Evolutionary conservation across 2,329 filamentous ascomycete genomes (phyloP), one percentile per base, ranked within the genome.

Genomic region (Colletotrichum theobromicola): DNA sequence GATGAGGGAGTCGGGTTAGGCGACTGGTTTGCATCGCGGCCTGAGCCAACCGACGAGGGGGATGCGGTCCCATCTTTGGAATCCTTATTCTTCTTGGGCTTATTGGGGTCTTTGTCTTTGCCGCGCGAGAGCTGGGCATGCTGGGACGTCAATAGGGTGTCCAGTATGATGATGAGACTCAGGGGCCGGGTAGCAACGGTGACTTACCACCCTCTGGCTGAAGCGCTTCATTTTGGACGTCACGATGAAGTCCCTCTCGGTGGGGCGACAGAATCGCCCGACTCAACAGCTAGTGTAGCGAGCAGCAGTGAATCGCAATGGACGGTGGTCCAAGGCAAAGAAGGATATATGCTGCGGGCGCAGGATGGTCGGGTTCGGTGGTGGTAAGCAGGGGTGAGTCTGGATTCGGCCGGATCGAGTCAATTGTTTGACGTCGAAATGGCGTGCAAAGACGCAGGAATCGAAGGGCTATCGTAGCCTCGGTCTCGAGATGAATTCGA

Each of bases 131-230:
- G 94, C 95, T 98, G 90, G 67, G 70, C 67, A 89, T 85, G 92
- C 90, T 70, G 70, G 61, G 81, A 82, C 79, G 86, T 90, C 87
- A 90, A 87, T 83, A 77, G 60, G 64, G 30, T 53, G 67, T 77
- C 66, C 72, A 42, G 28, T 50, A 62, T 16, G 67, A 72, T 58
- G 73, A 77, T 34, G 46, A 58, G 66, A 42, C 62, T 66, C 72
- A 75, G 65, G 70, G 70, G 64, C 34, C 37, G 35, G 73, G 37
- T 32, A 61, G 65, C 55, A 13, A 73, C 57, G 67, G 53, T 50
- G 58, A 92, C 94, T 90, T 92, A 98, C 95, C 90, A 98, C 95
- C 94, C 94, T 95, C 90, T 98, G 95, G 87, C 95, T 94, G 87
- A 98, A 98, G 85, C 95, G 94, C 89, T 98, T 98, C 96, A 98